phyloP scores from a whole-genome alignment of 768 basidiomycete genomes.

The Coprinopsis marcescibilis region DNA sequence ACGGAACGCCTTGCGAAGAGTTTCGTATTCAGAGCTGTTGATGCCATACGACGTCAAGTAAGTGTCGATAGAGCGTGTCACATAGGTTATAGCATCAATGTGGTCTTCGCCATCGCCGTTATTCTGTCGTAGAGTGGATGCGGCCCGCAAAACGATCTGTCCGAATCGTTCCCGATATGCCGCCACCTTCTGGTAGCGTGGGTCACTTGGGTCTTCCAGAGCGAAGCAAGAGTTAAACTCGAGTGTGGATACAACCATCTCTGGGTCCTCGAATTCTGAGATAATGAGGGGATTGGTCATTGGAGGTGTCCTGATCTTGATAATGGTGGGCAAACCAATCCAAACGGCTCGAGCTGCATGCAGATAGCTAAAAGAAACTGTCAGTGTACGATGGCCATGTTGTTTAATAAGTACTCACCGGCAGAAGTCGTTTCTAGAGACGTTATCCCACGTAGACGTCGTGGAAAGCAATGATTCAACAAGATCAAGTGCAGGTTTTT shows the following conservation, averaged over 20 bases:
- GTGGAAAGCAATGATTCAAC: conserved; percentile 58
- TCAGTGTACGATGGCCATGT: background rate
- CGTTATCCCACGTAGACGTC: conserved; percentile 55
- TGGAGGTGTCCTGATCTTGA: conserved; percentile 51
- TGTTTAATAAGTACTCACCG: conserved; percentile 37
- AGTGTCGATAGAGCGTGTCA: conserved; percentile 69
- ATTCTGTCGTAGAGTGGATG: conserved; percentile 54
- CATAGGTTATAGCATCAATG: conserved; percentile 75
- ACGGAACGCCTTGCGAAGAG: conserved; percentile 62
- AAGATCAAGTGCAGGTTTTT: conserved; percentile 57
- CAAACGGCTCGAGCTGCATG: conserved; percentile 72
- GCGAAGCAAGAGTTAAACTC: conserved; percentile 71
- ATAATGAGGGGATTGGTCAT: conserved; percentile 55
- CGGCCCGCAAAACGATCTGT: conserved; percentile 59
- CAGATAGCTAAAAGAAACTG: conserved; percentile 41
- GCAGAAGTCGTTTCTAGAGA: conserved; percentile 78
- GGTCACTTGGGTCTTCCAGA: conserved; percentile 67
- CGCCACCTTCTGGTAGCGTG: conserved; percentile 61
- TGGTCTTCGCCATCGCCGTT: conserved; percentile 74
- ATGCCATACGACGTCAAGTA: conserved; percentile 70
- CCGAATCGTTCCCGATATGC: conserved; percentile 62
- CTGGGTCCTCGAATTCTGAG: conserved; percentile 58
- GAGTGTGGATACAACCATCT: conserved; percentile 59
- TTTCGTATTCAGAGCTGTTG: conserved; percentile 50
- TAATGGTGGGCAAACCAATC: conserved; percentile 68